Evolutionary conservation across 805 yeast species (phyloP), one percentile per base, ranked within the genome.

Genomic region (Saccharomycopsis fodiens): DNA sequence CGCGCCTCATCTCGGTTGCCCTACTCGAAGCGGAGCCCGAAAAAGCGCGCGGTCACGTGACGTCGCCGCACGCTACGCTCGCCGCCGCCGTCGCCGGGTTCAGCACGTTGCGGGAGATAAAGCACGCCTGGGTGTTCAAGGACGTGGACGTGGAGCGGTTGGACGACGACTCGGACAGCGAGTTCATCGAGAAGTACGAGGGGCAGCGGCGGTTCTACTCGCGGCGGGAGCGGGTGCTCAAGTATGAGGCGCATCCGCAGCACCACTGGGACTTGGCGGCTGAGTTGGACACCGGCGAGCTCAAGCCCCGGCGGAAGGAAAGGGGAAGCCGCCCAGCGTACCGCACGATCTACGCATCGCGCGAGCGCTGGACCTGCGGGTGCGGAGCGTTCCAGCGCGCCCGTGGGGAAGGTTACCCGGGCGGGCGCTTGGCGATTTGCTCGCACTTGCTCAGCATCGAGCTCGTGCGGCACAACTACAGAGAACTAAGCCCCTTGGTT

Each of bases 101-200:
- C n/a, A 32, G 25, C n/a, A 13, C 7, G 4, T 5, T 38, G 13
- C 5, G 10, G 30, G 7, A 6, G n/a, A 17, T 13, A 25, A 25
- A 25, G 10, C 29, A 25, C 10, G 12, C 20, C 15, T 15, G 20
- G 10, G 3, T 22, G 2, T 39, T 34, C 16, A 17, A 30, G 20
- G 50, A 46, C 17, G 16, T 38, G 12, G 39, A 37, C 13, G 38
- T 37, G 25, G 6, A 10, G 3, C 8, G 21, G 12, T 21, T 20
- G 4, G 52, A 49, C 19, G 30, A 45, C 20, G 52, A 49, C 23
- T 49, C 52, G 3, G 52, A 49, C 17, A 39, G 39, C 1, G 52
- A 49, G 35, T 49, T 45, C 35, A 40, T 45, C 25, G 25, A 30
- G 2, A 15, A 13, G 8, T 49, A 41, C 25, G 39, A 40, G 13